Percentiles rank a stretch among this genome's conserved stretches.
phyloP scores from a whole-genome alignment of 108 stramenopile genomes.

The Conticribra weissflogii region DNA sequence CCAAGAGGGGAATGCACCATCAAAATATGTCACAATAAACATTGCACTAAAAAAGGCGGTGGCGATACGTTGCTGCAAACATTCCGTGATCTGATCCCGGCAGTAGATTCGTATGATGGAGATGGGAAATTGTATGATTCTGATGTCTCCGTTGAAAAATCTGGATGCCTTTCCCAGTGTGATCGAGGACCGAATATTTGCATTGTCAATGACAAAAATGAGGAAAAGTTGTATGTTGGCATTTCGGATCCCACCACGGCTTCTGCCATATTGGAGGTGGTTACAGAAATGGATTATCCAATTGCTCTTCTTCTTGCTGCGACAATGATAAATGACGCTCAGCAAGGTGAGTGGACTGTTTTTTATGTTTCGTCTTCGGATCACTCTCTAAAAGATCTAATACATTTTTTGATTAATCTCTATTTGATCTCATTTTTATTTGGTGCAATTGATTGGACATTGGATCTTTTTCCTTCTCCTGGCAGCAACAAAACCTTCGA shows the following conservation, averaged over 20 bases:
- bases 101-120: neutral
- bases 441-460: no score
- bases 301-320: constrained; percentile 46
- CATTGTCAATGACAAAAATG: constrained; percentile 17
- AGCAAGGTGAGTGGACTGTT: constrained; percentile 26
- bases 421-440: no score
- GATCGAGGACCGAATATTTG: constrained; percentile 49
- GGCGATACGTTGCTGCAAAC: constrained; percentile 26
- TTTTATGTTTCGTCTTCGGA: neutral
- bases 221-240: constrained; percentile 40
- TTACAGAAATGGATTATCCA: constrained; percentile 27
- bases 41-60: constrained; percentile 44
- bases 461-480: no score
- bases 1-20: constrained; percentile 9
- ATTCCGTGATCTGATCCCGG: constrained; percentile 47
- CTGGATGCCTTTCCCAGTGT: constrained; percentile 52
- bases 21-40: constrained; percentile 51
- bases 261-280: constrained; percentile 44
- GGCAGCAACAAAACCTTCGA: constrained; percentile 7
- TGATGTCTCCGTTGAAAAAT: constrained; percentile 29
- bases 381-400: no score
- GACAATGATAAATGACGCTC: constrained; percentile 27
- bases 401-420: no score
- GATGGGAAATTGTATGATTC: neutral
- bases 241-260: constrained; percentile 38